Conservation (phyloP, 2,329 filamentous ascomycete genomes). For the Alternaria burnsii region DNA sequence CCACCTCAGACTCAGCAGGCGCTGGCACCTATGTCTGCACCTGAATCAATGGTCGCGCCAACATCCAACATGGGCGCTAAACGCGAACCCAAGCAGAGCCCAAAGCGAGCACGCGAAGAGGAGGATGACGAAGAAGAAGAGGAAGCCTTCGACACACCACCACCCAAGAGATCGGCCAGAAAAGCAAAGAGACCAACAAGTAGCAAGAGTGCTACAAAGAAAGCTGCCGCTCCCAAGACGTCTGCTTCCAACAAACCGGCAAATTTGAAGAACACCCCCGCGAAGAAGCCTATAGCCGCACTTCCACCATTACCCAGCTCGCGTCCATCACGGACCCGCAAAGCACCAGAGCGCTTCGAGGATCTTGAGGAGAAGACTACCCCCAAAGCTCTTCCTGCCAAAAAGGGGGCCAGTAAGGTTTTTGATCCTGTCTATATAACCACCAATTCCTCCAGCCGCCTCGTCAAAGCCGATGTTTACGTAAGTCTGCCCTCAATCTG, state of each 20-base stretch:
- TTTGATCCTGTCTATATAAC: constrained; percentile 45
- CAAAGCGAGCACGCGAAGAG: constrained; percentile 21
- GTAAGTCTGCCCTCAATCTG: constrained; percentile 13
- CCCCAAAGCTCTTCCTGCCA: constrained; percentile 16
- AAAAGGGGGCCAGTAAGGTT: constrained; percentile 27
- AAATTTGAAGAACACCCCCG: constrained; percentile 10
- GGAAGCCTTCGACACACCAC: constrained; percentile 9
- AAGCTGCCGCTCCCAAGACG: constrained; percentile 10
- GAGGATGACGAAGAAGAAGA: neutral
- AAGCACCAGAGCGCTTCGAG: constrained; percentile 37
- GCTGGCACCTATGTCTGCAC: neutral
- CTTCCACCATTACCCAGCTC: constrained; percentile 20
- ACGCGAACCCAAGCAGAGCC: neutral
- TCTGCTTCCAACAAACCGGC: constrained; percentile 11
- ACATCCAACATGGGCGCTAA: constrained; percentile 9
- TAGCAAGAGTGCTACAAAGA: neutral
- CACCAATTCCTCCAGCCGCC: constrained; percentile 40
- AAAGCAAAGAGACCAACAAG: constrained; percentile 11
- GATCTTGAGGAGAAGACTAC: constrained; percentile 18
- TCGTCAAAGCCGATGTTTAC: constrained; percentile 45
- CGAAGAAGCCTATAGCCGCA: constrained; percentile 15
- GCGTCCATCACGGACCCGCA: constrained; percentile 39
- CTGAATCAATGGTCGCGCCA: neutral
- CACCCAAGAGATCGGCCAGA: constrained; percentile 12
- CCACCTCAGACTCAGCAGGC: neutral